Base-by-base conservation (phyloP, 1,139 yeast species). In the Candida freyschussii region DNA sequence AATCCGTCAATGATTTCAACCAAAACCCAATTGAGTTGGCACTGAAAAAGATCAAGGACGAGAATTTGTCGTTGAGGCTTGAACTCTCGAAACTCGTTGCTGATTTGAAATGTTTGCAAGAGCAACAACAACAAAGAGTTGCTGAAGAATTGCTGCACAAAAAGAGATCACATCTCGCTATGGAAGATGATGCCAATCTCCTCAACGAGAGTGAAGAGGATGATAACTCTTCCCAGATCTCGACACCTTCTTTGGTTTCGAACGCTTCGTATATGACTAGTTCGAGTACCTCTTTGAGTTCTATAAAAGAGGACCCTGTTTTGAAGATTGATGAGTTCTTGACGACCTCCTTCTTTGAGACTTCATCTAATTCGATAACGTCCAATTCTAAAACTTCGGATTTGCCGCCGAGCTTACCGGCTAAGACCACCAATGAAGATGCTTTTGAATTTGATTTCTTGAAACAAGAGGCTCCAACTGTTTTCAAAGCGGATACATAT, bases 61-160 rank as follows among this genome's bases (percentile, higher is more conserved):
- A 50, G 27, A 50, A 50, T 31, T 37, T 37, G 24, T 25, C 13
- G n/a, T 26, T 50, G 23, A 50, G 46, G 30, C 29, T 40, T n/a
- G 52, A 50, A 17, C 35, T 50, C 8, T 41, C 52, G 2, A 45
- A 41, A 23, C 34, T 50, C 2, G 54, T 50, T 7, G 37, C 45
- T 5, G 47, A 45, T 21, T 32, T 50, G 28, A 50, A 48, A 27
- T 10, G 35, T 5, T 22, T 50, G 13, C 50, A 49, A 26, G 29
- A 29, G 11, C 27, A 21, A 25, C 24, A 24, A 16, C 13, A 32
- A 30, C 13, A 37, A 38, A 16, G 36, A 40, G 7, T 24, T n/a
- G n/a, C 13, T 5, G 29, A 32, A 8, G 38, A 39, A 17, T 22
- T 36, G 16, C 27, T 30, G 21, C 45, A 44, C 28, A 49, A 49